phyloP scores from a whole-genome alignment of 305 asterid genomes.

The Fraxinus sp. region DNA sequence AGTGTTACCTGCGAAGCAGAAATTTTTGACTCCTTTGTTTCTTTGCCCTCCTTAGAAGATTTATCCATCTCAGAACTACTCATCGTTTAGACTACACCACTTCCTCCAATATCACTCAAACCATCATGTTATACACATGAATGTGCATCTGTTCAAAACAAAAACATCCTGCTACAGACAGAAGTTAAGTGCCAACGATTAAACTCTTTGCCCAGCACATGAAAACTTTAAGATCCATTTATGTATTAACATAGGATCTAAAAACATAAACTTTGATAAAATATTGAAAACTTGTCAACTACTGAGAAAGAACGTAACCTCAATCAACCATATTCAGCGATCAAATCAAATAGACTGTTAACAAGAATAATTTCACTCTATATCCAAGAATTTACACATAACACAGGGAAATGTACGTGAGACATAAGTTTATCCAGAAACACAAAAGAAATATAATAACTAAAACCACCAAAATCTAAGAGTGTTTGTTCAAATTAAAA shows the following conservation, averaged over 20 bases:
- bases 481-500: neutral
- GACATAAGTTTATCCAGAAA: neutral
- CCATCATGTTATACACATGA: constrained; percentile 26
- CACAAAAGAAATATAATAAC: neutral
- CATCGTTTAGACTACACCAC: constrained; percentile 32
- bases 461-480: constrained; percentile 1
- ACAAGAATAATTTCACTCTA: neutral
- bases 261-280: neutral
- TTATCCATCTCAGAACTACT: constrained; percentile 53
- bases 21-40: constrained; percentile 68
- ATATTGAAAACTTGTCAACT: neutral
- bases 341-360: neutral
- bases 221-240: neutral
- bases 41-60: constrained; percentile 63
- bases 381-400: neutral
- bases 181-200: constrained; percentile 1
- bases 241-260: neutral
- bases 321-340: neutral
- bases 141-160: neutral
- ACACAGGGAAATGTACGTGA: neutral
- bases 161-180: neutral
- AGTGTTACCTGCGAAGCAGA: constrained; percentile 60
- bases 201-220: neutral
- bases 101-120: constrained; percentile 25
- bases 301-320: neutral